phyloP scores from a whole-genome alignment of 2,329 filamentous ascomycete species.

The Rugonectria rugulosa region DNA sequence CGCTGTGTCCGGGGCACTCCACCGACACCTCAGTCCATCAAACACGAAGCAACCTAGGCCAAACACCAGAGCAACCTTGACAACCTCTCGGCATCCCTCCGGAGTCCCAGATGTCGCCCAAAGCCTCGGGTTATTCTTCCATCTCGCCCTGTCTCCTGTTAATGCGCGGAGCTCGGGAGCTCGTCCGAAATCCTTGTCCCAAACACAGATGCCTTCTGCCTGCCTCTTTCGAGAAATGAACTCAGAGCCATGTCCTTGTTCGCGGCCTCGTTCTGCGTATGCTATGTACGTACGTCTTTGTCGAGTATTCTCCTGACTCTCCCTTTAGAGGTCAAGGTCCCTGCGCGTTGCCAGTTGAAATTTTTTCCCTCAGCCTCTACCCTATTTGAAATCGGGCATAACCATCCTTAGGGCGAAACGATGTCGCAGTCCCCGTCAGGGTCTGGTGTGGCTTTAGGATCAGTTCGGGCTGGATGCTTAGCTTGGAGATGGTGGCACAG shows the following conservation, averaged over 20 bases:
- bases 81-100: conserved; percentile 28
- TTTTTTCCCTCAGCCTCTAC: background rate
- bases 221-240: background rate
- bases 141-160: background rate
- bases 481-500: conserved; percentile 7
- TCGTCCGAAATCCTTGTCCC: conserved; percentile 16
- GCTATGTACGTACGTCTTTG: too few species aligned
- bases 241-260: conserved; percentile 1
- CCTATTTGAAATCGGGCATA: background rate
- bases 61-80: conserved; percentile 20
- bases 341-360: background rate
- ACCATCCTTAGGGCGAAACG: background rate
- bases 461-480: conserved; percentile 3
- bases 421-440: conserved; percentile 7
- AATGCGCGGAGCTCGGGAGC: conserved; percentile 14
- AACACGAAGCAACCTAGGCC: conserved; percentile 7
- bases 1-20: conserved; percentile 18
- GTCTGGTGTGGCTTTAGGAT: conserved; percentile 14
- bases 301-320: background rate
- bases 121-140: conserved; percentile 17
- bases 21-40: background rate
- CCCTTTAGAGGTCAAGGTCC: background rate
- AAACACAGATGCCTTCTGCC: conserved; percentile 4
- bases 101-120: conserved; percentile 22
- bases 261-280: background rate